Evolutionary conservation across 805 yeast species (phyloP), one percentile per base, ranked within the genome.

Genomic region (Torulaspora gathmanii): DNA sequence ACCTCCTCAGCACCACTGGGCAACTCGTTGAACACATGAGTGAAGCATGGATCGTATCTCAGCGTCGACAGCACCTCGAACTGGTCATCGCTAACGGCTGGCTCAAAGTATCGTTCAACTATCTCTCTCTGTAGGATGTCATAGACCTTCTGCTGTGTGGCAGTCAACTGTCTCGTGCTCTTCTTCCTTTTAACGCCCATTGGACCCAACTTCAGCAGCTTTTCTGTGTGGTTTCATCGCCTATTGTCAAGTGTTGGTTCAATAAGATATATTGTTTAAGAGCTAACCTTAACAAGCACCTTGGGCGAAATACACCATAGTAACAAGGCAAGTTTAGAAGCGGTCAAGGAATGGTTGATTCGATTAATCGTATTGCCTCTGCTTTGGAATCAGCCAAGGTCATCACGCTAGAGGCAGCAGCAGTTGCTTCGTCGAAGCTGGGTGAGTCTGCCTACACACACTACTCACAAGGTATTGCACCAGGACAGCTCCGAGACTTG

Each of bases 361-460:
- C 87, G 3, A 68, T 83, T 33, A 70, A 80, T 9, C 75, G 77
- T 48, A 69, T 86, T 55, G 74, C 89, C 17, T 79, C 86, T 12
- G 79, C 86, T 66, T 70, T 88, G 44, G 95, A 86, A 66, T 79
- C 88, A 20, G 95, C 95, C 1, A 76, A 80, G 52, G 89, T 82
- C 51, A 64, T 86, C 54, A 84, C 95, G 3, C 71, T 85, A 40
- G 93, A 85, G 53, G 95, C 95, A 1, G 93, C 95, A 1, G 83
- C 82, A 1, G 79, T 86, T 9, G 93, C 95, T 0, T 76, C 87
- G 1, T 75, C 83, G 5, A 70, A 80, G 49, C 66, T 80, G 20
- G 76, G 81, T 16, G 90, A 83, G 47, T 75, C 84, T 5, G 79
- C 86, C 2, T 64, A 64, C 40, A 69, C 72, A 5, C 69, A 65